Evolutionary conservation across 2,329 filamentous ascomycete genomes (phyloP).

Genomic region (Mycogone perniciosa): DNA sequence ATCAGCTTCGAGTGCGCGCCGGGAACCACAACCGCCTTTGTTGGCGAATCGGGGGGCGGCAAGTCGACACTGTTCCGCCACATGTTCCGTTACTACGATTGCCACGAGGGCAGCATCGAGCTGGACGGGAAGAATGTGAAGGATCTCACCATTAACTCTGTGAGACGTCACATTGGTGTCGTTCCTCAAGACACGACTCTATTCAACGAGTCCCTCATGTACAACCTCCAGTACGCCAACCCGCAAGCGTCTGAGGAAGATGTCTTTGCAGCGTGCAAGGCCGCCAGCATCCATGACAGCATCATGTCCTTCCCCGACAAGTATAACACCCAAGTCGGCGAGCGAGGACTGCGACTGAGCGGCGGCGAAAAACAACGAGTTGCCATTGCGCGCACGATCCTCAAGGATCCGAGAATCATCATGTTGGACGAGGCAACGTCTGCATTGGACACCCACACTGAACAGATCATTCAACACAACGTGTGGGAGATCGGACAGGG

Average conservation of each 20-base stretch:
- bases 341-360: conserved; percentile 78
- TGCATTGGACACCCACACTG: conserved; percentile 83
- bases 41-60: conserved; percentile 92
- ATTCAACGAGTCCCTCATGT: conserved; percentile 93
- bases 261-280: conserved; percentile 72
- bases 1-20: conserved; percentile 80
- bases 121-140: conserved; percentile 81
- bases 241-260: conserved; percentile 74
- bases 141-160: conserved; percentile 86
- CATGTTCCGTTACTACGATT: conserved; percentile 95
- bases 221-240: conserved; percentile 87
- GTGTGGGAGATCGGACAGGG: conserved; percentile 75
- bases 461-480: conserved; percentile 86
- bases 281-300: conserved; percentile 87
- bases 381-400: conserved; percentile 84
- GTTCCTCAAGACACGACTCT: conserved; percentile 94
- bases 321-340: conserved; percentile 85
- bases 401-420: conserved; percentile 88
- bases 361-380: conserved; percentile 92
- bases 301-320: conserved; percentile 83
- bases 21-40: conserved; percentile 90
- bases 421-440: conserved; percentile 91
- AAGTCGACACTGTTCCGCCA: conserved; percentile 96
- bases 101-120: conserved; percentile 69
- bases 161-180: conserved; percentile 85